Conservation (phyloP, 2,329 filamentous ascomycete species). For the Nothopassalora personata region DNA sequence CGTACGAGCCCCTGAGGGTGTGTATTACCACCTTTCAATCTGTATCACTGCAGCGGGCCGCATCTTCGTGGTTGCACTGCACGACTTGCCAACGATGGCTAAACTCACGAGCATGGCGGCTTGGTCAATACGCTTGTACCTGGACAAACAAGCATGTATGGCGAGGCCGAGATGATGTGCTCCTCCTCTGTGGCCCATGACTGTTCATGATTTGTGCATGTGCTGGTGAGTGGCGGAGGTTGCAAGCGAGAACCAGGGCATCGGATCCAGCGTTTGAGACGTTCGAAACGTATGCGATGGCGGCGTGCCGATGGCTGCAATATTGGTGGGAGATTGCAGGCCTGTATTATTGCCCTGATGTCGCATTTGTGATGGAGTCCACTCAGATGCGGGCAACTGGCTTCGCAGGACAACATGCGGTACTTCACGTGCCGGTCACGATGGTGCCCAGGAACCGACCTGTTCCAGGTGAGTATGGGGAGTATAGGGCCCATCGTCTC, state of each 20-base stretch:
- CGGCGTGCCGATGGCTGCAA: neutral
- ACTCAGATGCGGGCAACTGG: conserved; percentile 5
- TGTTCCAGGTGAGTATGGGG: neutral
- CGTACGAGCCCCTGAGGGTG: conserved; percentile 8
- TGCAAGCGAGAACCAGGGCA: neutral
- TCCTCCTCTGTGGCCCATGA: neutral
- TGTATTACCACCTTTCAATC: too few relatives aligned
- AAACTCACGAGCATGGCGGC: neutral
- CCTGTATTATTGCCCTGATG: conserved; percentile 2
- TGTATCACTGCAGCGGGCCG: conserved; percentile 10
- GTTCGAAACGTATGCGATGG: neutral
- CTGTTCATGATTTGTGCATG: neutral
- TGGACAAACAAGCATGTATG: neutral
- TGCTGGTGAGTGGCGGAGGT: neutral
- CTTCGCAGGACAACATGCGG: neutral
- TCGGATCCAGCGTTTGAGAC: neutral
- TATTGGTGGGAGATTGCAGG: conserved; percentile 8
- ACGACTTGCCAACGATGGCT: neutral
- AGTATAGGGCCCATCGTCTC: neutral
- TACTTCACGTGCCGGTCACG: neutral
- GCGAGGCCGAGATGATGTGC: neutral
- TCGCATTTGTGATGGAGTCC: conserved; percentile 8
- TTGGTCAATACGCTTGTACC: neutral
- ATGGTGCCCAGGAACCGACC: neutral
- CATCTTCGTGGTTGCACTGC: conserved; percentile 7